These are phyloP conservation scores for Geosiphon pyriformis DNA, from an alignment of 192 early-diverging fungal genomes.

Conservation along the genomic window DNA sequence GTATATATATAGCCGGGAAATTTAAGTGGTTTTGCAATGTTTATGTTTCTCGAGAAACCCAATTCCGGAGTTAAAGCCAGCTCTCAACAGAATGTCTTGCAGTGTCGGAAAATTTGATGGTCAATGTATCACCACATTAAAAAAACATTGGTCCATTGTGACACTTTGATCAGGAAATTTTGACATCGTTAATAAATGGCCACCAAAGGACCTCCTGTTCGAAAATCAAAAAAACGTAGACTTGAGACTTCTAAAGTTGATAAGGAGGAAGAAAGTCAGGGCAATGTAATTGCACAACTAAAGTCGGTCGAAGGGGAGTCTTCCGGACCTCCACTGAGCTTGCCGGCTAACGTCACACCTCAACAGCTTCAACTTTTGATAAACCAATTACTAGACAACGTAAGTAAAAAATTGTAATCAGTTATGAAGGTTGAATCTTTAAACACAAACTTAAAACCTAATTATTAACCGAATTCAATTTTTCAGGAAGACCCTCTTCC, in stretches of 20 bases:
- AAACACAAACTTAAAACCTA: constrained; percentile 13
- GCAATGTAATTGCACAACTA: constrained; percentile 74
- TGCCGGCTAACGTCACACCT: constrained; percentile 77
- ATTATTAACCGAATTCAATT: background rate
- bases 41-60: too few relatives aligned
- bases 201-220: constrained; percentile 16
- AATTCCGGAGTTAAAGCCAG: too few relatives aligned
- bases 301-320: constrained; percentile 68
- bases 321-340: constrained; percentile 81
- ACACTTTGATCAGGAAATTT: too few relatives aligned
- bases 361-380: constrained; percentile 83
- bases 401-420: too few relatives aligned
- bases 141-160: too few relatives aligned
- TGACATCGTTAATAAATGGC: too few relatives aligned
- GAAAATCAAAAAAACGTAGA: constrained; percentile 28
- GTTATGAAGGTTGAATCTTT: too few relatives aligned
- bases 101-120: too few relatives aligned
- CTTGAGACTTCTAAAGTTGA: constrained; percentile 27
- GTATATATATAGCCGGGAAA: too few relatives aligned
- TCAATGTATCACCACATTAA: too few relatives aligned
- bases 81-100: too few relatives aligned
- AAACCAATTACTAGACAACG: constrained; percentile 84
- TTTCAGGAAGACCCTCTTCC: constrained; percentile 82
- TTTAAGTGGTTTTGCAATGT: too few relatives aligned
- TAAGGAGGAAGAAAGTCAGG: constrained; percentile 18